Evolutionary conservation across 208 protist species (phyloP).

Genomic region (Leishmania guyanensis): DNA sequence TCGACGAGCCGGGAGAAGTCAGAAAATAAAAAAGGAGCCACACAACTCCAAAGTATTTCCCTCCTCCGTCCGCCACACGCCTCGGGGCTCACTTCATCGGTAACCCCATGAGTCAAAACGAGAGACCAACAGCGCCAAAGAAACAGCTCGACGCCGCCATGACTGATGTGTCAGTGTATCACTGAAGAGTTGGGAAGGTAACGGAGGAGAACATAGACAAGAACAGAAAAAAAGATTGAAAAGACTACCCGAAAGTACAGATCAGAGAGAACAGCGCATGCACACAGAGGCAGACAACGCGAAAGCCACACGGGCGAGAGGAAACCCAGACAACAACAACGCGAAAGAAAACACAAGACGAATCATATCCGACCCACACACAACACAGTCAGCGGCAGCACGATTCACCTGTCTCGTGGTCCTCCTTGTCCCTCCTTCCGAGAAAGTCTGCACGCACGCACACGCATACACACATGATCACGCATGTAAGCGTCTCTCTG

Average conservation of each 20-base stretch:
- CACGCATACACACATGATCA: neutral
- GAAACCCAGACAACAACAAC: neutral
- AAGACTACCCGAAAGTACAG: neutral
- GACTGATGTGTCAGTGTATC: neutral
- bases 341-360: neutral
- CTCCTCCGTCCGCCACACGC: neutral
- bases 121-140: conserved; percentile 1
- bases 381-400: neutral
- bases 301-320: neutral
- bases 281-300: conserved; percentile 4
- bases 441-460: neutral
- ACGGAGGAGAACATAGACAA: neutral
- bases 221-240: neutral
- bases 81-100: neutral
- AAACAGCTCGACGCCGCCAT: conserved; percentile 3
- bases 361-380: neutral
- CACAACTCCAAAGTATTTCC: neutral
- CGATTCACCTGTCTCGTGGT: neutral
- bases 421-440: neutral
- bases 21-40: neutral
- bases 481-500: neutral
- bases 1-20: neutral
- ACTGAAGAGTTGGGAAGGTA: neutral
- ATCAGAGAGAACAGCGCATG: neutral
- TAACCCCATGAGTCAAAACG: conserved; percentile 10